A percentile compares a stretch with the other conserved stretches of the same genome.
Conservation (phyloP, 805 yeast genomes). For the Zygotorulaspora sp. region DNA sequence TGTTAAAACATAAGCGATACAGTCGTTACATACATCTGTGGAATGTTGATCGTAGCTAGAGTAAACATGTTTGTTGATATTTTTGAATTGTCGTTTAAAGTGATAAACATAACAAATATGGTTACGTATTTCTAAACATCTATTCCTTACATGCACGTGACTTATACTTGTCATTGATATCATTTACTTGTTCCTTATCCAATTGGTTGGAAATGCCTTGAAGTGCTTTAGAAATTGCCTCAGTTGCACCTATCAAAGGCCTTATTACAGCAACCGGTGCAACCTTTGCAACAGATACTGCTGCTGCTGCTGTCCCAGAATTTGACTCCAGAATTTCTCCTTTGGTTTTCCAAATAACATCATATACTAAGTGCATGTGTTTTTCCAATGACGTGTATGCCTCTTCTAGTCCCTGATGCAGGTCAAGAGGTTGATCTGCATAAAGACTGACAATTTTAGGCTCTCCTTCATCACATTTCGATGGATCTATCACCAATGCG, state of each 20-base stretch:
- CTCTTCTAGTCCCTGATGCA: constrained; percentile 66
- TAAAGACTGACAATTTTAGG: constrained; percentile 58
- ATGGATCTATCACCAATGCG: constrained; percentile 28
- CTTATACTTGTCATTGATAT: constrained; percentile 65
- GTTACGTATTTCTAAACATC: not conserved
- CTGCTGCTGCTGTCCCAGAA: constrained; percentile 52
- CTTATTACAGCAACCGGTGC: constrained; percentile 77
- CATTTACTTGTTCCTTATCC: constrained; percentile 57
- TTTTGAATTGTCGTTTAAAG: not conserved
- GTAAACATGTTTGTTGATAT: not conserved
- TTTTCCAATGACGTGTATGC: constrained; percentile 71
- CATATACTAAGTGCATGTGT: constrained; percentile 61
- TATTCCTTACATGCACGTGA: constrained; percentile 9
- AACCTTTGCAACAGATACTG: constrained; percentile 61
- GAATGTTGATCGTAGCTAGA: not conserved
- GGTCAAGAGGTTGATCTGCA: constrained; percentile 74
- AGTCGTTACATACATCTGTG: not conserved
- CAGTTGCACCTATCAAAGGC: constrained; percentile 90
- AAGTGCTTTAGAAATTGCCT: constrained; percentile 75
- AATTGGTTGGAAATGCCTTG: constrained; percentile 80
- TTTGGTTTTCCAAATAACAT: constrained; percentile 56
- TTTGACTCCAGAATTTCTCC: constrained; percentile 50
- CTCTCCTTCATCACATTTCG: constrained; percentile 18
- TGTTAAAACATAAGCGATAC: not conserved
- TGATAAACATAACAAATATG: not conserved